Conservation (phyloP, 2,329 filamentous ascomycete genomes). For the Colletotrichum tropicicola region DNA sequence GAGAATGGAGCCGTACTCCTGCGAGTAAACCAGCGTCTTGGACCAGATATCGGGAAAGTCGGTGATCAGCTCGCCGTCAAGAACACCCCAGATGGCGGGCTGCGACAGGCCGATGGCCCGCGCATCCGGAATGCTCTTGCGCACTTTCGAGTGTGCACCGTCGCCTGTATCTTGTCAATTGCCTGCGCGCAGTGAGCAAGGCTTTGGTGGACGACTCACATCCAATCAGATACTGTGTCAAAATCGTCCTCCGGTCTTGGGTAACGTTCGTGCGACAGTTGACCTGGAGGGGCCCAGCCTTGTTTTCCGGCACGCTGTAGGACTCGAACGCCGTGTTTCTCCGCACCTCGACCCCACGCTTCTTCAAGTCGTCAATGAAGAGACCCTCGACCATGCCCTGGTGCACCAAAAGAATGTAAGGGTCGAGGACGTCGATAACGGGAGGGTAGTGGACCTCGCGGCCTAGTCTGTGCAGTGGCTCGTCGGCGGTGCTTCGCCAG, state of each 20-base stretch:
- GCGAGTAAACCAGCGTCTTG: slow-evolving; percentile 75
- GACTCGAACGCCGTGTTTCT: slow-evolving; percentile 72
- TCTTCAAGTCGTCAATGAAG: slow-evolving; percentile 74
- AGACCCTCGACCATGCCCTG: slow-evolving; percentile 80
- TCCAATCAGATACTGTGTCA: slow-evolving; percentile 73
- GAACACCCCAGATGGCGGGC: slow-evolving; percentile 71
- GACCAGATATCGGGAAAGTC: slow-evolving; percentile 81
- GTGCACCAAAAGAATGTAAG: slow-evolving; percentile 69
- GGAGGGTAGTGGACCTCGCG: slow-evolving; percentile 76
- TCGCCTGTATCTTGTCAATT: slow-evolving; percentile 56
- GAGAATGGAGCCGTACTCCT: slow-evolving; percentile 74
- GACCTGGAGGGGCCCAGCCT: slow-evolving; percentile 55
- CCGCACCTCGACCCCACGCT: slow-evolving; percentile 69
- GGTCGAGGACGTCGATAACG: slow-evolving; percentile 64
- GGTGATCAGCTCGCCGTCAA: slow-evolving; percentile 76
- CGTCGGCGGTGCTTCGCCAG: slow-evolving; percentile 66
- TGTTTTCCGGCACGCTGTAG: slow-evolving; percentile 57
- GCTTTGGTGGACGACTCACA: slow-evolving; percentile 51
- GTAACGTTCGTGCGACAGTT: slow-evolving; percentile 62
- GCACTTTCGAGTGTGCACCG: slow-evolving; percentile 76
- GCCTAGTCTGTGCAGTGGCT: slow-evolving; percentile 66
- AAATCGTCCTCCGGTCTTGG: slow-evolving; percentile 58
- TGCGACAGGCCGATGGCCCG: slow-evolving; percentile 65
- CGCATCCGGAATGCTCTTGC: slow-evolving; percentile 67
- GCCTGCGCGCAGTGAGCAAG: neutral